Evolutionary conservation across 2,329 filamentous ascomycete species (phyloP).

Genomic region (Tolypocladium endophyticum): DNA sequence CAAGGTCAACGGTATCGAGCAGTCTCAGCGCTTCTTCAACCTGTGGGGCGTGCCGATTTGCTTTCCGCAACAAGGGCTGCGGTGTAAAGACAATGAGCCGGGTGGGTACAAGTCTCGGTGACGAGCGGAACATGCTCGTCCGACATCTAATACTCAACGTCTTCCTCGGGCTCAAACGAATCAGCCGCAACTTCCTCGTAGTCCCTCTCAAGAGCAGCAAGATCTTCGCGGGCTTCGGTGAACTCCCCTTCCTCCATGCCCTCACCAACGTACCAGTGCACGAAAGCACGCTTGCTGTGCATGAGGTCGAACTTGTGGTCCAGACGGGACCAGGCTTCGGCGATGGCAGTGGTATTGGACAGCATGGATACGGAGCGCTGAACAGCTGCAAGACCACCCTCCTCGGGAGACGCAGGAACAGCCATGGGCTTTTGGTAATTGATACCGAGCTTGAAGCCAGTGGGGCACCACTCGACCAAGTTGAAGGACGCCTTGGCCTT

Average conservation of each 20-base stretch:
- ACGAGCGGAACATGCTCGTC: background rate
- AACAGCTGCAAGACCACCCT: conserved; percentile 50
- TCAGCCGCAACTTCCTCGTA: conserved; percentile 78
- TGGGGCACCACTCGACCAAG: conserved; percentile 66
- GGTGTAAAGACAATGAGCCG: too few species aligned
- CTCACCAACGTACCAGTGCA: conserved; percentile 76
- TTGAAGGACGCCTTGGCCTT: conserved; percentile 66
- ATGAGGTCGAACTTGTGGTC: conserved; percentile 70
- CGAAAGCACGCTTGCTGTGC: conserved; percentile 69
- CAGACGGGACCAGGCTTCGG: conserved; percentile 62
- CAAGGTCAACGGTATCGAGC: background rate
- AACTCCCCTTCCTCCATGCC: conserved; percentile 92
- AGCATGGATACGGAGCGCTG: conserved; percentile 60
- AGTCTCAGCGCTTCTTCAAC: background rate
- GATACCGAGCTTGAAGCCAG: conserved; percentile 67
- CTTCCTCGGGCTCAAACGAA: conserved; percentile 53
- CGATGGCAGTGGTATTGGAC: conserved; percentile 65
- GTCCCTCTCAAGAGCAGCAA: conserved; percentile 76
- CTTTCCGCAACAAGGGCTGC: background rate
- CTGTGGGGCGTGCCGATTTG: background rate
- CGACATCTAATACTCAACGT: conserved; percentile 62
- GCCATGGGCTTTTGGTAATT: conserved; percentile 60
- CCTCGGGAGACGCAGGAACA: conserved; percentile 40
- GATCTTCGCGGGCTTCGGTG: conserved; percentile 75
- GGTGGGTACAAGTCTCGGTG: background rate